These are phyloP conservation scores for Mycena floridula DNA, from an alignment of 768 basidiomycete species.

Conservation along the genomic window DNA sequence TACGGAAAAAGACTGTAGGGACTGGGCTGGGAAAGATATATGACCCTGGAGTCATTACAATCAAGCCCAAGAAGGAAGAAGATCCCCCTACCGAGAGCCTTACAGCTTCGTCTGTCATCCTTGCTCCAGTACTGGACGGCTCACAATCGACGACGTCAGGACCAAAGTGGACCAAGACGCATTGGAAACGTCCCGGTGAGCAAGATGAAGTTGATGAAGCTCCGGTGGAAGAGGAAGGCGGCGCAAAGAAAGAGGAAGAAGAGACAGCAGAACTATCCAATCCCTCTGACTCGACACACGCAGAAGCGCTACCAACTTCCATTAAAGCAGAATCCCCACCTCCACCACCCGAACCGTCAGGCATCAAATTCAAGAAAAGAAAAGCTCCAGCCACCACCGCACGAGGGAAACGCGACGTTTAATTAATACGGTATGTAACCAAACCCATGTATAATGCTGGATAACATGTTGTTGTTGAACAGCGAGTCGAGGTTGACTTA, in stretches of 20 bases:
- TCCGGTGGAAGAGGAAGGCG: slow-evolving; percentile 4
- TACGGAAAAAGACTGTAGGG: slow-evolving; percentile 55
- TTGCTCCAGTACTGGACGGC: slow-evolving; percentile 4
- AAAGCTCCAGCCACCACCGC: slow-evolving; percentile 21
- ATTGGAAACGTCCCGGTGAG: slow-evolving; percentile 25
- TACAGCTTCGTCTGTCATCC: slow-evolving; percentile 1
- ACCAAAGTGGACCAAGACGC: slow-evolving; percentile 29
- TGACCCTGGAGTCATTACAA: slow-evolving; percentile 66
- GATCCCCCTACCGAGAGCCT: slow-evolving; percentile 5
- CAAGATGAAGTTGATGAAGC: neutral
- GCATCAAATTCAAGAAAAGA: slow-evolving; percentile 26
- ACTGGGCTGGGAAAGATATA: slow-evolving; percentile 73
- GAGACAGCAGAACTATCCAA: slow-evolving; percentile 5
- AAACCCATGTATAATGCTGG: too few species aligned
- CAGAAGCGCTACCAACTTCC: slow-evolving; percentile 4
- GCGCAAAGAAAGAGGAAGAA: slow-evolving; percentile 5
- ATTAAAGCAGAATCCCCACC: slow-evolving; percentile 7
- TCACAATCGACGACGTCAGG: slow-evolving; percentile 9
- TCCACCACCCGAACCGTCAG: slow-evolving; percentile 6
- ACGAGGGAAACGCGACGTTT: slow-evolving; percentile 22
- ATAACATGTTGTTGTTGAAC: too few species aligned
- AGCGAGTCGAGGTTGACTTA: too few species aligned
- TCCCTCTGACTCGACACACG: slow-evolving; percentile 1
- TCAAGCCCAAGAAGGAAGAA: slow-evolving; percentile 56
- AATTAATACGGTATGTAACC: too few species aligned